These are phyloP conservation scores for Funneliformis caledonium DNA, from an alignment of 371 early-diverging fungal genomes.

Conservation along the genomic window DNA sequence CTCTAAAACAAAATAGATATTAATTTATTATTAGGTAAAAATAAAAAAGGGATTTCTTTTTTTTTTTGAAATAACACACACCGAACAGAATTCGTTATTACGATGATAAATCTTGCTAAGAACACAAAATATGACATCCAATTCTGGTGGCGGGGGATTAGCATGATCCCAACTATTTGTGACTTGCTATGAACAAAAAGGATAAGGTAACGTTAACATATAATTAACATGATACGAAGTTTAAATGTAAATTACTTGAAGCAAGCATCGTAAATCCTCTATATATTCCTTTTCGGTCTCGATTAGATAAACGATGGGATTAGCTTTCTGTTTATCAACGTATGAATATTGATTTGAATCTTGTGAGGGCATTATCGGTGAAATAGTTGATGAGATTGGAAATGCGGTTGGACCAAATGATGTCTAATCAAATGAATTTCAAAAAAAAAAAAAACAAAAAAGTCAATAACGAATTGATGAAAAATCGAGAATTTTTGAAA, in stretches of 20 bases:
- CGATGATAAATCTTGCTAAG: constrained; percentile 50
- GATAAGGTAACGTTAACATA: not conserved
- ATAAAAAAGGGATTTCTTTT: not conserved
- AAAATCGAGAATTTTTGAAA: not conserved
- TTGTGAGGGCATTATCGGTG: not conserved
- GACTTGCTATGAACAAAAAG: constrained; percentile 49
- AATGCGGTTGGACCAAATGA: not conserved
- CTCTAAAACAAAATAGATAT: not conserved
- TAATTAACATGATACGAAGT: not conserved
- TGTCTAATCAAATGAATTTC: not conserved
- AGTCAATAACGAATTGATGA: not conserved
- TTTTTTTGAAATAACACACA: constrained; percentile 39
- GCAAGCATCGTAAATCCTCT: constrained; percentile 54
- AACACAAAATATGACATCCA: constrained; percentile 51
- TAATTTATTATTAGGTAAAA: not conserved
- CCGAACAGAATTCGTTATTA: constrained; percentile 54
- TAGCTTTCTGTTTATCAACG: constrained; percentile 39
- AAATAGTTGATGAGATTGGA: not conserved
- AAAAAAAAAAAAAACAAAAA: not conserved
- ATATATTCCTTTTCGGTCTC: constrained; percentile 56
- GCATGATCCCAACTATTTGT: constrained; percentile 57
- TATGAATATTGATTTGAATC: not conserved
- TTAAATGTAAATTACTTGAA: constrained; percentile 49
- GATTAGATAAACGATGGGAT: constrained; percentile 54
- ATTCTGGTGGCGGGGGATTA: constrained; percentile 53